Evolutionary conservation across 192 early-diverging fungal genomes (phyloP), one percentile per base, ranked within the genome.

Genomic region (Umbelopsis ramanniana): DNA sequence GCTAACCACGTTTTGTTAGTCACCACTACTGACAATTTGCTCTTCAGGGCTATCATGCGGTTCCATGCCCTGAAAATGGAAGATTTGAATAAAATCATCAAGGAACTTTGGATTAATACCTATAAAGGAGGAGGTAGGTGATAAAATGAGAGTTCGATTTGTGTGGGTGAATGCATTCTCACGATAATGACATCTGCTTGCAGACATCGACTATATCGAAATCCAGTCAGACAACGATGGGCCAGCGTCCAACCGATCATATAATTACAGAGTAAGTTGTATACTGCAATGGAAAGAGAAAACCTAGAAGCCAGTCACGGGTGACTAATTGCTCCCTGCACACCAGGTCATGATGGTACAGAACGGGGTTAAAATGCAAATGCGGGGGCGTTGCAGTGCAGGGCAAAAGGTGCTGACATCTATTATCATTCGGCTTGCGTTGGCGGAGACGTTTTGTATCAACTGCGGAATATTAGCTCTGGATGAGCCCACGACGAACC

Each of bases 401-500:
- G 98, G 98, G 1, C 98, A 99, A 76, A 97, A 96, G 73, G 97
- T 97, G 19, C 79, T 99, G n/a, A 89, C 96, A 0, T 93, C 93
- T n/a, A 84, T 98, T 48, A 96, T 99, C 68, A 97, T 99, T 70
- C 88, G 98, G 17, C 76, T 99, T 54, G 97, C 97, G 15, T 82
- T 99, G 50, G 98, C 98, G 10, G 98, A 99, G 75, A 90, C 95
- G 0, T 98, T 99, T 73, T 91, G 95, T 72, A 71, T 93, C 12
- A 92, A 93, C 73, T 99, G 95, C 73, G 97, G 97, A 0, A 93
- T 97, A 23, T 79, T 99, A 52, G 95, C 96, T 0, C 84, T 99
- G 53, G 98, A 99, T 77, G 98, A 99, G 71, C 98, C 98, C 0
- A 98, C 98, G 1, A 98, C 98, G 0, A 99, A 99, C 75, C 84